These are phyloP conservation scores for Colletotrichum sojae DNA, from an alignment of 2,329 filamentous ascomycete species.

Conservation along the genomic window DNA sequence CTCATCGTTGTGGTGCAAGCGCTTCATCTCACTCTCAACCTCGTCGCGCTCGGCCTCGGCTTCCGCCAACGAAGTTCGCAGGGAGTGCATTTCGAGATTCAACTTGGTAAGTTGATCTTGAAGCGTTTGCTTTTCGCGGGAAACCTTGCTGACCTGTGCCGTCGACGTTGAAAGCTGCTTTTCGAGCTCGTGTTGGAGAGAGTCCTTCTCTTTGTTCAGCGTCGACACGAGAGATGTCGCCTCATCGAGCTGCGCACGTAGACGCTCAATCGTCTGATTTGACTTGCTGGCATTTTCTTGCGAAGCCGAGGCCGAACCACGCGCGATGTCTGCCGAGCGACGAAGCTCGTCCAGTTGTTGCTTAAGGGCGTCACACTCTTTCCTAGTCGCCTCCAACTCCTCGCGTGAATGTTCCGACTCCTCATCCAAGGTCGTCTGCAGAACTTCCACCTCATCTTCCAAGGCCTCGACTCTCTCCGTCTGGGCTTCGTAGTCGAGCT, in stretches of 20 bases:
- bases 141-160: slow-evolving; percentile 67
- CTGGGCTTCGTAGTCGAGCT: slow-evolving; percentile 73
- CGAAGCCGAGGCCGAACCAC: slow-evolving; percentile 28
- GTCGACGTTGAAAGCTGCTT: slow-evolving; percentile 72
- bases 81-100: slow-evolving; percentile 71
- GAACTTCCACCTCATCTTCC: slow-evolving; percentile 82
- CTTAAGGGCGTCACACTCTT: slow-evolving; percentile 60
- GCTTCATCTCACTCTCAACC: slow-evolving; percentile 72
- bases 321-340: slow-evolving; percentile 41
- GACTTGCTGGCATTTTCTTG: slow-evolving; percentile 36
- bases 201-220: slow-evolving; percentile 49
- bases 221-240: slow-evolving; percentile 38
- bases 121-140: slow-evolving; percentile 73
- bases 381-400: slow-evolving; percentile 59
- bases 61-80: slow-evolving; percentile 70
- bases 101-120: slow-evolving; percentile 74
- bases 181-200: slow-evolving; percentile 64
- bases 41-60: slow-evolving; percentile 77
- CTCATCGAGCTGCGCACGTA: slow-evolving; percentile 36
- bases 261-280: slow-evolving; percentile 55
- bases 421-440: slow-evolving; percentile 76
- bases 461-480: slow-evolving; percentile 76
- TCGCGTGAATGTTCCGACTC: slow-evolving; percentile 72
- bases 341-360: slow-evolving; percentile 58
- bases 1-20: slow-evolving; percentile 67